Base-by-base conservation (phyloP, 2,329 filamentous ascomycete species). In the Knufia petricola region DNA sequence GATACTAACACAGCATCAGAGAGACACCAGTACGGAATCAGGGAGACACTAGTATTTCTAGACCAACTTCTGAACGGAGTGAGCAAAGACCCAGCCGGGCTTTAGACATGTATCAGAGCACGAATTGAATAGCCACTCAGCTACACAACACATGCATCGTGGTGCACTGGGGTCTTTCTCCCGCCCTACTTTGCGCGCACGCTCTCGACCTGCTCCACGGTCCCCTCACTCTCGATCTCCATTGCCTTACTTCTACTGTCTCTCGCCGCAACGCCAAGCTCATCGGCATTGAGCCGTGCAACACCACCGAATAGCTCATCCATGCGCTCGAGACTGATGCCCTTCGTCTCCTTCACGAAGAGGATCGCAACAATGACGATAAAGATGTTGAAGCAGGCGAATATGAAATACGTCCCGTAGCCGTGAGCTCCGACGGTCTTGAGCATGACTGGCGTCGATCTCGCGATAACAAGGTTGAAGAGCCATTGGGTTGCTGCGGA, bases 271-370 rank as follows among this genome's bases (percentile, higher is more conserved):
- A 26, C 26, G 4, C 41, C 28, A 20, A 44, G 28, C 15, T 44
- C 41, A 6, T 44, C 41, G 26, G 32, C 32, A 36, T 46, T 46
- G 30, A 36, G 32, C 23, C 20, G 10, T 3, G 32, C 32, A 10
- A 80, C 70, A 39, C 79, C 79, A 60, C 79, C 79, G 60, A 83
- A 83, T 13, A 83, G 68, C 57, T 81, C 77, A 60, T 82, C 77
- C 78, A 82, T 82, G 62, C 74, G 75, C 65, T 84, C 79, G 51
- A 83, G 68, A 57, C 65, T 60, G 55, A 71, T 55, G 13, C 82
- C 82, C 69, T 85, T 85, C 9, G 82, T 86, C 66, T 86, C 82
- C 0, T 82, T 82, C n/a, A 84, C 73, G 53, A 81, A 74, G 68
- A 82, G 79, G 70, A 73, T 83, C 34, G 80, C 78, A 59, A 82